Evolutionary conservation across 768 basidiomycete genomes (phyloP).

Genomic region (Pulveroboletus sp.): DNA sequence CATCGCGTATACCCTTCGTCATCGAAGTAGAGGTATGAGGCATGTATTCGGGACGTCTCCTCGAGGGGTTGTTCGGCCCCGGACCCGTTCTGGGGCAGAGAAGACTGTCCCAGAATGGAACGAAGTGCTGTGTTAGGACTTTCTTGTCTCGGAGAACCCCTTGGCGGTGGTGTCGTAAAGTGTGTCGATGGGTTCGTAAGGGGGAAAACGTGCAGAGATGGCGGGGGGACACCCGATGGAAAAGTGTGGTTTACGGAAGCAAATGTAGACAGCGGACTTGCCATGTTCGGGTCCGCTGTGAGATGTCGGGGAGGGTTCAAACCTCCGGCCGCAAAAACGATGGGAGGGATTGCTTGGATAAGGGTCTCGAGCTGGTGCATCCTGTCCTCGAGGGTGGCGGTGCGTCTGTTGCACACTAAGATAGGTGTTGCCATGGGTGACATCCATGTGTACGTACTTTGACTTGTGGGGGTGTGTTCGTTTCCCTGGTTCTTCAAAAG

Average conservation of each 20-base stretch:
- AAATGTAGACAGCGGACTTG: slow-evolving; percentile 35
- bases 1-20: slow-evolving; percentile 84
- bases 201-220: slow-evolving; percentile 71
- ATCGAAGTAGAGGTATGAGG: slow-evolving; percentile 82
- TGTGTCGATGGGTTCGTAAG: slow-evolving; percentile 79
- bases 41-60: slow-evolving; percentile 60
- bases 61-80: slow-evolving; percentile 45
- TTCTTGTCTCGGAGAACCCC: slow-evolving; percentile 40
- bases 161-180: slow-evolving; percentile 49
- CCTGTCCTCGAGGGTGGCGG: slow-evolving; percentile 79
- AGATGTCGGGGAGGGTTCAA: slow-evolving; percentile 32
- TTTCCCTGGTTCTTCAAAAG: slow-evolving; percentile 85
- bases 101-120: slow-evolving; percentile 36
- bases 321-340: slow-evolving; percentile 66
- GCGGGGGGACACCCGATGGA: slow-evolving; percentile 66
- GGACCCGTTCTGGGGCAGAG: slow-evolving; percentile 23
- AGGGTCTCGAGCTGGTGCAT: slow-evolving; percentile 86
- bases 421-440: slow-evolving; percentile 4
- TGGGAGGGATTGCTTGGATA: slow-evolving; percentile 79
- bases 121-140: slow-evolving; percentile 42
- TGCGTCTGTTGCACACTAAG: slow-evolving; percentile 44
- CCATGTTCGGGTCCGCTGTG: slow-evolving; percentile 28
- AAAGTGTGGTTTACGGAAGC: slow-evolving; percentile 38
- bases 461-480: slow-evolving; percentile 84
- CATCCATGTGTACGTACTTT: slow-evolving; percentile 49